phyloP scores from a whole-genome alignment of 2,329 filamentous ascomycete genomes.

The Myrmaecium sp. region DNA sequence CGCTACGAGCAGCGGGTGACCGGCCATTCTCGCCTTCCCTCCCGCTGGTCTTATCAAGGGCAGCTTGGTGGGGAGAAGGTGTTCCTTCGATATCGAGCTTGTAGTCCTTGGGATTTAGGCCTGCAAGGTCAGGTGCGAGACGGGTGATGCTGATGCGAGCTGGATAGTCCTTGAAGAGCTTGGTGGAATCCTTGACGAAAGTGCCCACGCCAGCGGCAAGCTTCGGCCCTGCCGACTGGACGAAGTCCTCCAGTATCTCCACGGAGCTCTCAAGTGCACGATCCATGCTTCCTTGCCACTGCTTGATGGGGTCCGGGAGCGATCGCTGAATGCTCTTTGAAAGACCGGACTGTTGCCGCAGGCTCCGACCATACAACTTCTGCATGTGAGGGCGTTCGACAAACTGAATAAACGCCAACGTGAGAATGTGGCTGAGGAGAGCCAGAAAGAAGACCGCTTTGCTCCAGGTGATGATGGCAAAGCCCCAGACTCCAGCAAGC shows the following conservation, averaged over 20 bases:
- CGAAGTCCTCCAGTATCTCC: slow-evolving; percentile 78
- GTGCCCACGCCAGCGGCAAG: slow-evolving; percentile 72
- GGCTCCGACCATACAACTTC: slow-evolving; percentile 75
- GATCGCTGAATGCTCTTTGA: slow-evolving; percentile 82
- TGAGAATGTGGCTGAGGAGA: slow-evolving; percentile 68
- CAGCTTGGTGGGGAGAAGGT: slow-evolving; percentile 27
- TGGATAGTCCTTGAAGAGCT: slow-evolving; percentile 78
- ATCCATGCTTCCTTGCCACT: slow-evolving; percentile 75
- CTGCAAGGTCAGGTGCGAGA: slow-evolving; percentile 62
- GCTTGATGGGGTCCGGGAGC: slow-evolving; percentile 65
- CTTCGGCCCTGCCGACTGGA: slow-evolving; percentile 73
- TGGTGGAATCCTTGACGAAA: slow-evolving; percentile 73
- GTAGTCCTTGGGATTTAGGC: slow-evolving; percentile 66
- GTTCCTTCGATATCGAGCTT: slow-evolving; percentile 57
- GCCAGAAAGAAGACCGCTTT: slow-evolving; percentile 74
- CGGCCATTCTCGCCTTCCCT: slow-evolving; percentile 58
- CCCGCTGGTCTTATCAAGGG: slow-evolving; percentile 45
- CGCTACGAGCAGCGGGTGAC: slow-evolving; percentile 42
- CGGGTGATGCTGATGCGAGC: slow-evolving; percentile 69
- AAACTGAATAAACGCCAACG: slow-evolving; percentile 74
- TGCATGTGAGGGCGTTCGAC: slow-evolving; percentile 97
- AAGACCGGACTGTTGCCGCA: slow-evolving; percentile 76
- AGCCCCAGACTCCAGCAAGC: slow-evolving; percentile 87
- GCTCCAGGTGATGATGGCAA: slow-evolving; percentile 85
- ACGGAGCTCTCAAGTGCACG: slow-evolving; percentile 71